Percentiles rank a stretch among this genome's conserved stretches.
These are phyloP conservation scores for Petunia secreta DNA, from an alignment of 257 asterid genomes.

Conservation along the genomic window DNA sequence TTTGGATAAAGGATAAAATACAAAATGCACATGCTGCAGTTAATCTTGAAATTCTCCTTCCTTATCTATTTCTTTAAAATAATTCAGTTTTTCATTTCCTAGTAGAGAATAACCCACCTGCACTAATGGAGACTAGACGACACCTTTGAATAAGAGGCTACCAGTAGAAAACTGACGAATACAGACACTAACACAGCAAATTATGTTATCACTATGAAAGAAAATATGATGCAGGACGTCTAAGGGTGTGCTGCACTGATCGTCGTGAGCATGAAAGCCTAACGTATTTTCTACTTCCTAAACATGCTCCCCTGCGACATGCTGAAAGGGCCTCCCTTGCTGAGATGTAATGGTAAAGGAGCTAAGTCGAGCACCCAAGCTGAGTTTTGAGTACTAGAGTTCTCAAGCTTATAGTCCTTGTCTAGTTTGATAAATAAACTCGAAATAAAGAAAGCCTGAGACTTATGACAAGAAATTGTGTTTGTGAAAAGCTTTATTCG, in stretches of 20 bases:
- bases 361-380: neutral
- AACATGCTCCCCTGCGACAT: neutral
- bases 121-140: neutral
- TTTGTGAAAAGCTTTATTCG: neutral
- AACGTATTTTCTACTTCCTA: neutral
- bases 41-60: neutral
- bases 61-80: constrained; percentile 12
- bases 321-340: neutral
- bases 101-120: neutral
- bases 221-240: neutral
- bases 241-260: neutral
- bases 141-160: neutral
- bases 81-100: neutral
- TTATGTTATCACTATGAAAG: neutral
- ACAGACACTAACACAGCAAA: neutral
- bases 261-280: neutral
- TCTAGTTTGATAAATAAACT: neutral
- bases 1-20: neutral
- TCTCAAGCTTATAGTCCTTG: neutral
- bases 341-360: neutral
- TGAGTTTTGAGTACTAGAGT: neutral
- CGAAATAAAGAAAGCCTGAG: neutral
- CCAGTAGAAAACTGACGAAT: neutral
- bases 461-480: neutral
- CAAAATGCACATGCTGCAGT: neutral